Evolutionary conservation across 495 filamentous ascomycete species (phyloP).

Genomic region (Oidiodendron maius): DNA sequence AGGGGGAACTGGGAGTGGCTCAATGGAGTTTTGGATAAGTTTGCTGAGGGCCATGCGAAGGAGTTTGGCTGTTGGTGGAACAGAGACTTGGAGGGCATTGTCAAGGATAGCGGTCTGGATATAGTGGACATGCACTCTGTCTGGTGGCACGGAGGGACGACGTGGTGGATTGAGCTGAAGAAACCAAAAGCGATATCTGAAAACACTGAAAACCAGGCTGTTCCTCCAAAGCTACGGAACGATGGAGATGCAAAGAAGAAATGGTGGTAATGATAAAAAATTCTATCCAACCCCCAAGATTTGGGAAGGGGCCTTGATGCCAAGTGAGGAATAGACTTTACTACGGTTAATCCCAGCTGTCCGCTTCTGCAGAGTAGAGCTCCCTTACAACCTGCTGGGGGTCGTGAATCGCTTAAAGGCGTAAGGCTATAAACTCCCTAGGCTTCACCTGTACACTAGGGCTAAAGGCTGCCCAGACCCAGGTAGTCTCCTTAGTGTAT

Average conservation of each 20-base stretch:
- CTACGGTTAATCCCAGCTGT: too few species aligned
- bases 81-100: conserved; percentile 75
- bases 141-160: conserved; percentile 24
- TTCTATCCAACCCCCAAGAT: too few species aligned
- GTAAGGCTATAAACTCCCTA: too few species aligned
- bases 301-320: too few species aligned
- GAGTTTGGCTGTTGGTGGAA: conserved; percentile 97
- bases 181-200: conserved; percentile 9
- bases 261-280: background rate
- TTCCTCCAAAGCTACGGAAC: background rate
- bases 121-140: conserved; percentile 54
- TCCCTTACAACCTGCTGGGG: too few species aligned
- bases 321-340: too few species aligned
- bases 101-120: conserved; percentile 76
- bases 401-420: too few species aligned
- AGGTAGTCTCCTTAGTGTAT: too few species aligned
- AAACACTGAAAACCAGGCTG: background rate
- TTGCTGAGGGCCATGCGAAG: conserved; percentile 71
- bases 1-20: conserved; percentile 69
- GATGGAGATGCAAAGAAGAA: background rate
- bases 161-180: conserved; percentile 26
- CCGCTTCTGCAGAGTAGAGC: too few species aligned
- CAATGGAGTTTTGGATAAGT: conserved; percentile 70
- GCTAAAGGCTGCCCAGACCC: too few species aligned
- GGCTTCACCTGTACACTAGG: too few species aligned